phyloP scores from a whole-genome alignment of 768 basidiomycete genomes.

The Phlebiopsis flavidoalba region DNA sequence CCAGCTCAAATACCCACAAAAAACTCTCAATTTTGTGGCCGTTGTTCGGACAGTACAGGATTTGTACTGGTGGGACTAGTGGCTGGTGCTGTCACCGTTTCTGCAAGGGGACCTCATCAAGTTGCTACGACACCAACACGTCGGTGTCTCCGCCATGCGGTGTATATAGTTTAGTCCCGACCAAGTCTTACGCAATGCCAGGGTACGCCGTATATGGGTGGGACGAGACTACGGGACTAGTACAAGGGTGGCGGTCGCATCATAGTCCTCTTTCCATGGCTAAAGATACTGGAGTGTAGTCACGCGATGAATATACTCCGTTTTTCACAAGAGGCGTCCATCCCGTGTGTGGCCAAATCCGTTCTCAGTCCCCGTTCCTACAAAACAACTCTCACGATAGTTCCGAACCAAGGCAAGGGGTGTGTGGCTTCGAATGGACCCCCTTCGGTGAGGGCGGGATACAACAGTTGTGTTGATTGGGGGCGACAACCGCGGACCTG shows the following conservation, averaged over 20 bases:
- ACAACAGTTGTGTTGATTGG: conserved; percentile 63
- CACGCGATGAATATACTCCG: conserved; percentile 36
- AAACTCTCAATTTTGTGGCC: conserved; percentile 65
- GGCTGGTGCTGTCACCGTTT: conserved; percentile 48
- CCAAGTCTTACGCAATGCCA: conserved; percentile 58
- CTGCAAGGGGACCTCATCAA: conserved; percentile 40
- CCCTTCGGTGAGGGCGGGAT: conserved; percentile 57
- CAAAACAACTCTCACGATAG: conserved; percentile 32
- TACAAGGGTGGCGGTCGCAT: conserved; percentile 46
- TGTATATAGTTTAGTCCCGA: conserved; percentile 56
- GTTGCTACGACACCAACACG: conserved; percentile 52
- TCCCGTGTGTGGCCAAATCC: conserved; percentile 76
- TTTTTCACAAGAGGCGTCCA: conserved; percentile 65
- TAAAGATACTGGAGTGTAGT: not conserved
- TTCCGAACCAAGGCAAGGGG: conserved; percentile 45
- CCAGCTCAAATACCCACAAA: conserved; percentile 56
- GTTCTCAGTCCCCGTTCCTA: conserved; percentile 54
- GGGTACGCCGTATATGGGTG: conserved; percentile 47
- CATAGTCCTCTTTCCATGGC: not conserved
- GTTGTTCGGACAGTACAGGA: conserved; percentile 52
- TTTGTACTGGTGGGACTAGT: conserved; percentile 78
- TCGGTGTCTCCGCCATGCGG: conserved; percentile 47
- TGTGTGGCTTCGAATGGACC: conserved; percentile 69
- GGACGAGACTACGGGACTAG: conserved; percentile 33
- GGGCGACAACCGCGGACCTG: conserved; percentile 62